phyloP scores from a whole-genome alignment of 768 basidiomycete species.

The Mrakia hoshinonis region DNA sequence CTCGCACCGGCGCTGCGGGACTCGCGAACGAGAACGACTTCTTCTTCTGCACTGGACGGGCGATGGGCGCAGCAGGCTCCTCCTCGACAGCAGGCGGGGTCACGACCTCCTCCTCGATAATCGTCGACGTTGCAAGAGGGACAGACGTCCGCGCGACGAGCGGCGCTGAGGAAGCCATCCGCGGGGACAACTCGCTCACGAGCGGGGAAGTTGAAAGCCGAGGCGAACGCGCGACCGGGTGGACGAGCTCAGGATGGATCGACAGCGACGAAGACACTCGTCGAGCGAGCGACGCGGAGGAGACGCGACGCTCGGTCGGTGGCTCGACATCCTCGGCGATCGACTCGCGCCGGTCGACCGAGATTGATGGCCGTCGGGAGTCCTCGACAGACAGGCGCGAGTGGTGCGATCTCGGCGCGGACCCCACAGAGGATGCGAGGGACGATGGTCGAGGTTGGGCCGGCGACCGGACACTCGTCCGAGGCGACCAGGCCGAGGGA shows the following conservation, averaged over 20 bases:
- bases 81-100: not conserved
- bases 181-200: not conserved
- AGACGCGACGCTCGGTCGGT: not conserved
- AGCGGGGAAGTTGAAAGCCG: not conserved
- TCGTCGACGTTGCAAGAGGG: not conserved
- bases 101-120: not conserved
- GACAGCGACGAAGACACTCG: conserved; percentile 3
- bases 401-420: not conserved
- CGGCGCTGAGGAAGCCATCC: not conserved
- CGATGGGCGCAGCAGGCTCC: not conserved
- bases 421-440: not conserved
- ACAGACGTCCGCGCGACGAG: not conserved
- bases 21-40: conserved; percentile 29
- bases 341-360: not conserved
- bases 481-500: not conserved
- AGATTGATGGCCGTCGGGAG: not conserved
- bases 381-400: not conserved
- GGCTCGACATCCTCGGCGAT: not conserved
- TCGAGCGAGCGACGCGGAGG: not conserved
- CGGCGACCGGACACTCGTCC: not conserved
- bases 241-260: not conserved
- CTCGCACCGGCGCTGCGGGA: conserved; percentile 26
- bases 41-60: conserved; percentile 1
- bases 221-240: not conserved
- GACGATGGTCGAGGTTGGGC: not conserved